Evolutionary conservation across 805 yeast genomes (phyloP).

Genomic region (Tetrapisispora pingtungensis): DNA sequence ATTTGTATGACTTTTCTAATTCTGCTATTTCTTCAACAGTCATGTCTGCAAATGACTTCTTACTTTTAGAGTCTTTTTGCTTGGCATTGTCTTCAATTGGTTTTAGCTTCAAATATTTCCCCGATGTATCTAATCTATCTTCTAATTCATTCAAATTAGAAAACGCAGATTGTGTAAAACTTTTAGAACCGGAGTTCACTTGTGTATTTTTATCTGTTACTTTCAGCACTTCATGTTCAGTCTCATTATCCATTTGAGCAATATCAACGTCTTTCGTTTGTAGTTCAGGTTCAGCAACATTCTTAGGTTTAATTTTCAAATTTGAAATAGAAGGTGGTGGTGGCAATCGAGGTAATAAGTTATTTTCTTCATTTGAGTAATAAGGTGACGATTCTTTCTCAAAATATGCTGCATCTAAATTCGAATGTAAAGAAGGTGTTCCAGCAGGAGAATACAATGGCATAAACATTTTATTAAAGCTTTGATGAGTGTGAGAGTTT

Average conservation of each 20-base stretch:
- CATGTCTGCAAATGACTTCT: constrained; percentile 28
- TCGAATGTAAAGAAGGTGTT: neutral
- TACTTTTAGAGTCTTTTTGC: constrained; percentile 3
- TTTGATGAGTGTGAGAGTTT: neutral
- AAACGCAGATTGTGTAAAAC: constrained; percentile 26
- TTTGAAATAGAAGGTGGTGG: constrained; percentile 20
- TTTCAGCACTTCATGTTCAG: constrained; percentile 13
- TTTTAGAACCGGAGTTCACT: constrained; percentile 25
- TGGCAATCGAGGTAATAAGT: constrained; percentile 11
- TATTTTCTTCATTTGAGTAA: neutral
- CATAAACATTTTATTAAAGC: neutral
- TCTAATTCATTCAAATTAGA: constrained; percentile 28
- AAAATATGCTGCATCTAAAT: neutral
- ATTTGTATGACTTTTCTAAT: constrained; percentile 21
- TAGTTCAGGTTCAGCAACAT: constrained; percentile 11
- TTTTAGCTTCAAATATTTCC: neutral
- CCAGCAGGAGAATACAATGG: neutral
- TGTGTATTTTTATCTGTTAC: constrained; percentile 24
- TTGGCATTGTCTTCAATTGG: neutral
- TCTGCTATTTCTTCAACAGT: constrained; percentile 23
- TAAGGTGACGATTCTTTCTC: constrained; percentile 9
- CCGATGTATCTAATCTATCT: constrained; percentile 15
- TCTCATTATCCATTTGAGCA: constrained; percentile 11
- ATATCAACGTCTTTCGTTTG: constrained; percentile 18
- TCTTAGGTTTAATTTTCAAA: constrained; percentile 6